These are phyloP conservation scores for Lactarius trivialis DNA, from an alignment of 768 basidiomycete genomes.

Conservation along the genomic window DNA sequence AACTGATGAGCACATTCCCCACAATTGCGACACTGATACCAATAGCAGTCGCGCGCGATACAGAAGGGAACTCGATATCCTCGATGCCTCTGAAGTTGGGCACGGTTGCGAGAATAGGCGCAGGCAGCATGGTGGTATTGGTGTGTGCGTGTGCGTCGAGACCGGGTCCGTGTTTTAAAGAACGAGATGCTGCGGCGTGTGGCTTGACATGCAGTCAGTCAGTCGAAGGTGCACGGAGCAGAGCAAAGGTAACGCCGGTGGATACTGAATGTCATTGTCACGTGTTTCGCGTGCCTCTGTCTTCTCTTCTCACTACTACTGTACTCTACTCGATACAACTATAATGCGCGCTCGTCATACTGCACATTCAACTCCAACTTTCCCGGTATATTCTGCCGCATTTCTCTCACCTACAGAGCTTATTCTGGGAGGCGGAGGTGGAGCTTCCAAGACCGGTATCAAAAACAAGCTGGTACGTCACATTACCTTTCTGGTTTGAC, in stretches of 20 bases:
- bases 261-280: neutral
- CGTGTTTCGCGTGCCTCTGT: neutral
- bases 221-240: neutral
- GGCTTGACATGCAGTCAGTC: neutral
- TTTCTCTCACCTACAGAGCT: constrained; percentile 69
- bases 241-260: neutral
- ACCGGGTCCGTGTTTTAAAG: neutral
- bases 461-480: constrained; percentile 85
- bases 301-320: neutral
- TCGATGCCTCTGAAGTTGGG: constrained; percentile 13
- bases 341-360: constrained; percentile 78
- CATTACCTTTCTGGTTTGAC: neutral
- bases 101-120: neutral
- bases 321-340: neutral
- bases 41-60: constrained; percentile 52
- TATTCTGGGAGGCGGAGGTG: constrained; percentile 86
- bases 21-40: constrained; percentile 79
- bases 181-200: neutral
- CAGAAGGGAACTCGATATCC: constrained; percentile 42
- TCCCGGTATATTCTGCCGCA: constrained; percentile 84
- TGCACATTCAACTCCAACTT: constrained; percentile 65
- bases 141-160: neutral
- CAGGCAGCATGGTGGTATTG: constrained; percentile 3
- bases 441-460: constrained; percentile 79
- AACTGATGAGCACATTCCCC: constrained; percentile 83